These are phyloP conservation scores for Termitomyces sp. DNA, from an alignment of 768 basidiomycete genomes.

Conservation along the genomic window DNA sequence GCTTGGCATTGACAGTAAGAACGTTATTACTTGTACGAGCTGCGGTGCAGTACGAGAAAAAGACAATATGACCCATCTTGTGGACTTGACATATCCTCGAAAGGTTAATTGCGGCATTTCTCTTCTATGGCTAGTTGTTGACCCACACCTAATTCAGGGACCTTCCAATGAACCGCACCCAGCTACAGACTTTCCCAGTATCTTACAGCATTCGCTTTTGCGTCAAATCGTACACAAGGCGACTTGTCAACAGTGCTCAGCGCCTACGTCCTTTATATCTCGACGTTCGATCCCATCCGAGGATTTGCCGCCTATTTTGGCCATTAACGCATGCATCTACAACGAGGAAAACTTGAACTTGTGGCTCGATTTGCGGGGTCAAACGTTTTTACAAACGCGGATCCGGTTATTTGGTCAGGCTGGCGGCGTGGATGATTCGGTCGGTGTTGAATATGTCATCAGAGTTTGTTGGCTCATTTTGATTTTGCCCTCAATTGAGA, in stretches of 20 bases:
- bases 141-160: conserved; percentile 18
- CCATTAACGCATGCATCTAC: conserved; percentile 80
- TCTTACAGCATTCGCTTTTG: conserved; percentile 71
- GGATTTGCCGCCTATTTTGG: conserved; percentile 78
- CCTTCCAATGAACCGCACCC: conserved; percentile 31
- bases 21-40: conserved; percentile 64
- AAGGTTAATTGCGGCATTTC: conserved; percentile 45
- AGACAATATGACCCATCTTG: conserved; percentile 73
- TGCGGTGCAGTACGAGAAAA: conserved; percentile 74
- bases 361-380: conserved; percentile 67
- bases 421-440: conserved; percentile 51
- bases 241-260: conserved; percentile 79
- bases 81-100: conserved; percentile 85
- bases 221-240: conserved; percentile 85
- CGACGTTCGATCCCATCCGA: conserved; percentile 57
- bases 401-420: conserved; percentile 57
- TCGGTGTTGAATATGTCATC: conserved; percentile 61
- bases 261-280: conserved; percentile 67
- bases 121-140: not conserved
- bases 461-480: conserved; percentile 38
- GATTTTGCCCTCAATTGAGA: not conserved
- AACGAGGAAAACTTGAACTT: conserved; percentile 66
- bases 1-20: conserved; percentile 75
- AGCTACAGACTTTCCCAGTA: conserved; percentile 52
- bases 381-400: conserved; percentile 55